phyloP scores from a whole-genome alignment of 139 green algal species.

The Nannochloris sp. region DNA sequence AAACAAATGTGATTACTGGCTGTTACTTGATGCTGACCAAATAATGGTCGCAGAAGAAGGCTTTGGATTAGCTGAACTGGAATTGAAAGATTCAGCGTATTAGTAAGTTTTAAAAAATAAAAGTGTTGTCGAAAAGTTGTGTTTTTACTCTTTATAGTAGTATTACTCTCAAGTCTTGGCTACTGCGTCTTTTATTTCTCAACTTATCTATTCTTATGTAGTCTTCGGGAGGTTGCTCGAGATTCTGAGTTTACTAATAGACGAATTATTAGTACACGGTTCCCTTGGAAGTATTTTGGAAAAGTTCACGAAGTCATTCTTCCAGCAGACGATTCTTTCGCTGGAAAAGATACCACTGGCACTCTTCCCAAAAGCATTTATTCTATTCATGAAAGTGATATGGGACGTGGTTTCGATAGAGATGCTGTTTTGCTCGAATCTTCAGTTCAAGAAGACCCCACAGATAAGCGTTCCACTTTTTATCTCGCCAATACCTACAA shows the following conservation, averaged over 20 bases:
- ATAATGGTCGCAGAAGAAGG: background rate
- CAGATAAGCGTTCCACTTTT: background rate
- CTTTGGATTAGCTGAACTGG: background rate
- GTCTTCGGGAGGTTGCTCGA: background rate
- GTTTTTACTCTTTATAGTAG: background rate
- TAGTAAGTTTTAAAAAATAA: background rate
- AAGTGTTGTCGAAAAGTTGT: background rate
- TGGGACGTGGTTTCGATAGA: background rate
- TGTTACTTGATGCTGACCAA: slow-evolving; percentile 4
- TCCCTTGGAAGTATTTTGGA: background rate
- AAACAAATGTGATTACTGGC: slow-evolving; percentile 1
- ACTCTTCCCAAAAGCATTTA: background rate
- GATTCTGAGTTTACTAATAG: background rate
- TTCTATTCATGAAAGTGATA: background rate
- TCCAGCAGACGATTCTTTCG: background rate
- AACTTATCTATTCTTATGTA: background rate
- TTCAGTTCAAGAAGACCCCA: background rate
- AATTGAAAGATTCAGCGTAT: background rate
- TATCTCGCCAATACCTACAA: background rate
- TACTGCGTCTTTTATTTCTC: too few species aligned
- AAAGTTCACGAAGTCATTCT: background rate
- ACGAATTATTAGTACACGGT: background rate
- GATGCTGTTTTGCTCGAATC: background rate
- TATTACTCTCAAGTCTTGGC: background rate
- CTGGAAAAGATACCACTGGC: background rate